A percentile compares a stretch with the other conserved stretches of the same genome.
These are phyloP conservation scores for Diutina ranongensis DNA, from an alignment of 1,139 yeast species.

Conservation along the genomic window DNA sequence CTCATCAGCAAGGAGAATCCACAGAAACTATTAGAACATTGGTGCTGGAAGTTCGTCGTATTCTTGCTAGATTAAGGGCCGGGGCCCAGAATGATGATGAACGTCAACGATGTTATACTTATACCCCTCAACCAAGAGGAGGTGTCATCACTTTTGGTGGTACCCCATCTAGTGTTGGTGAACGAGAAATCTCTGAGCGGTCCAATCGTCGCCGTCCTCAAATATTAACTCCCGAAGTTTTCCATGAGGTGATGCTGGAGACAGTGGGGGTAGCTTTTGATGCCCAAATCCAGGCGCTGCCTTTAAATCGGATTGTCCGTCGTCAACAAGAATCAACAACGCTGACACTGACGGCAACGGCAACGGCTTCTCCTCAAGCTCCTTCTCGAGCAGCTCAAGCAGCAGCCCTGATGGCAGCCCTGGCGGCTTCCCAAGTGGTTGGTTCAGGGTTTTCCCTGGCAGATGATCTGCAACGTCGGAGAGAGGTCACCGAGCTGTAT, in stretches of 20 bases:
- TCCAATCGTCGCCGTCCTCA: constrained; percentile 26
- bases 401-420: constrained; percentile 5
- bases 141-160: background rate
- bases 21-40: constrained; percentile 14
- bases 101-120: constrained; percentile 20
- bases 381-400: constrained; percentile 1
- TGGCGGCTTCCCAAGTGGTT: constrained; percentile 2
- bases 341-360: background rate
- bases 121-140: constrained; percentile 8
- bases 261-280: constrained; percentile 11
- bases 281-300: background rate
- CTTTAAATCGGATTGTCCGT: constrained; percentile 1
- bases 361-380: background rate
- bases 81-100: constrained; percentile 17
- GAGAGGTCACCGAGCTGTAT: background rate
- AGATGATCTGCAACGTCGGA: background rate
- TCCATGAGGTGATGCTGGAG: constrained; percentile 25
- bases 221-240: constrained; percentile 27
- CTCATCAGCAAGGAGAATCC: constrained; percentile 25
- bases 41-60: constrained; percentile 20
- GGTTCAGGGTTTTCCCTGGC: background rate
- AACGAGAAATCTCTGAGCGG: constrained; percentile 16
- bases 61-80: constrained; percentile 17
- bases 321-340: background rate
- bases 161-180: background rate